These are phyloP conservation scores for Fusarium protoensiforme DNA, from an alignment of 2,329 filamentous ascomycete genomes.

Conservation along the genomic window DNA sequence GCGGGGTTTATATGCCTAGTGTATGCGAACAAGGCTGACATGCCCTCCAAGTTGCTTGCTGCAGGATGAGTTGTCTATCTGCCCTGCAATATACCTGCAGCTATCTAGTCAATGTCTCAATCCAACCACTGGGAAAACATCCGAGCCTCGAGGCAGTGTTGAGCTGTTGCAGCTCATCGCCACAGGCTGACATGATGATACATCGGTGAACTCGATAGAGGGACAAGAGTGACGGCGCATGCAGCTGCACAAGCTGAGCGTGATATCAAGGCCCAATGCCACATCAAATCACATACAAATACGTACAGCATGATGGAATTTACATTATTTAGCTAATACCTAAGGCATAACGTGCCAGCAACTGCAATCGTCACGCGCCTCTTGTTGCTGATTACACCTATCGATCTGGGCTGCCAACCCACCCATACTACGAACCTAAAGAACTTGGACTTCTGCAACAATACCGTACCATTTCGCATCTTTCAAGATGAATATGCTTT, in stretches of 20 bases:
- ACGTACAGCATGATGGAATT: neutral
- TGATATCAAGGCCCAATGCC: neutral
- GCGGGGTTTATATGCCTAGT: neutral
- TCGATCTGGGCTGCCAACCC: no score
- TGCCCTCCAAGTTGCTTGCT: neutral
- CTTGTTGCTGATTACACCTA: no score
- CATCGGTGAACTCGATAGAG: neutral
- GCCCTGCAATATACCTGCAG: neutral
- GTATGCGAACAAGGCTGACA: neutral
- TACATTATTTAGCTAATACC: neutral
- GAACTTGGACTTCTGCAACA: no score
- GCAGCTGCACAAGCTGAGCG: neutral
- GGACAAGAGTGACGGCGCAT: neutral
- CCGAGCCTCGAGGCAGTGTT: neutral
- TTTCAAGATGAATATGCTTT: no score
- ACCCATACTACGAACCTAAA: no score
- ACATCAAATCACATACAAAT: neutral
- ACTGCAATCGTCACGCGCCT: neutral
- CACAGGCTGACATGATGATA: neutral
- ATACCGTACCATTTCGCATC: no score
- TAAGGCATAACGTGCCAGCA: neutral
- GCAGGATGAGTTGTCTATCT: neutral
- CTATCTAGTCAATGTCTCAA: neutral
- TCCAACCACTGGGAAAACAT: neutral
- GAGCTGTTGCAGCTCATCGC: neutral